phyloP scores from a whole-genome alignment of 1,284 basidiomycete genomes.

The Xerocomus amazonicus region DNA sequence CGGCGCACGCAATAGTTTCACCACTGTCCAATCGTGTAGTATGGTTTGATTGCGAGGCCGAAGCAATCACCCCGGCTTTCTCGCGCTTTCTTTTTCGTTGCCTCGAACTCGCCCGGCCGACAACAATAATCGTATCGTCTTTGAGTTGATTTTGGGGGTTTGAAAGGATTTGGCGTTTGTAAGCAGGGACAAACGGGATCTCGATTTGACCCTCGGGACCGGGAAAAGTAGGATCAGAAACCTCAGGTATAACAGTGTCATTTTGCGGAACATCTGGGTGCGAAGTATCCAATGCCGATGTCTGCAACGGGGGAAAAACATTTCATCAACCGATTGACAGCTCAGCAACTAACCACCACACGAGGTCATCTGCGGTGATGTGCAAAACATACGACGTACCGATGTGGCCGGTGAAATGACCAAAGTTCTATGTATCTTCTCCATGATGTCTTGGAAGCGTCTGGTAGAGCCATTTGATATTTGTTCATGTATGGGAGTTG shows the following conservation, averaged over 20 bases:
- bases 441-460: slow-evolving; percentile 48
- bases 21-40: slow-evolving; percentile 1
- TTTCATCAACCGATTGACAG: slow-evolving; percentile 5
- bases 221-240: slow-evolving; percentile 16
- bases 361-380: background rate
- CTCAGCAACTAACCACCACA: slow-evolving; percentile 1
- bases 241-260: slow-evolving; percentile 5
- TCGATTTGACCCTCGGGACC: slow-evolving; percentile 48
- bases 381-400: slow-evolving; percentile 19
- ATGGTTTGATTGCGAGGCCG: slow-evolving; percentile 1
- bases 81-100: slow-evolving; percentile 53
- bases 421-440: slow-evolving; percentile 52
- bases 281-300: slow-evolving; percentile 7
- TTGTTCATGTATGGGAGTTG: slow-evolving; percentile 7
- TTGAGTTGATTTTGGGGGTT: slow-evolving; percentile 29
- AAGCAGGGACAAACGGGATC: slow-evolving; percentile 67
- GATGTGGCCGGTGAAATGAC: slow-evolving; percentile 53
- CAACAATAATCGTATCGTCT: slow-evolving; percentile 67
- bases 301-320: slow-evolving; percentile 7
- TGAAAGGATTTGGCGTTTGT: slow-evolving; percentile 38
- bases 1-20: slow-evolving; percentile 9
- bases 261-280: slow-evolving; percentile 1
- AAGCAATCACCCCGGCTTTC: slow-evolving; percentile 11
- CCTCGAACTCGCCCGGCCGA: slow-evolving; percentile 58
- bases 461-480: slow-evolving; percentile 16